Percentiles rank a stretch among this genome's conserved stretches.
These are phyloP conservation scores for Apiotrichum veenhuisii DNA, from an alignment of 1,284 basidiomycete genomes.

Conservation along the genomic window DNA sequence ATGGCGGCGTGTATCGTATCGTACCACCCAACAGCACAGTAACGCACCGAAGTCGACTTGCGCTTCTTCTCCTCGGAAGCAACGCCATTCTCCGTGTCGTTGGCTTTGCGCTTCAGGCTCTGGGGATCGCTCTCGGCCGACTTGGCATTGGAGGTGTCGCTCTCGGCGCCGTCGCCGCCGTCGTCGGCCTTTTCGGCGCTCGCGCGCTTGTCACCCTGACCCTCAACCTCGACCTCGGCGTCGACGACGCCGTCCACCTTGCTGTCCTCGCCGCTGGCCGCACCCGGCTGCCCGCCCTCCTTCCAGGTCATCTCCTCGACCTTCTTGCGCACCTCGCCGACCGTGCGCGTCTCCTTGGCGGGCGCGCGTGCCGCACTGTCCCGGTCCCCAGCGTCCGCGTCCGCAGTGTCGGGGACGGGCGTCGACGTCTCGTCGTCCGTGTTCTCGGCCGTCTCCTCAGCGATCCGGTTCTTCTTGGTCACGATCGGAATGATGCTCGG, in stretches of 20 bases:
- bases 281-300: slow-evolving; percentile 26
- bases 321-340: slow-evolving; percentile 45
- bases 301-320: slow-evolving; percentile 44
- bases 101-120: slow-evolving; percentile 39
- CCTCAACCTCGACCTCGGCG: slow-evolving; percentile 7
- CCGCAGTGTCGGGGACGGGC: not conserved
- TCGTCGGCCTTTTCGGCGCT: slow-evolving; percentile 1
- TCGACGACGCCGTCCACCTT: not conserved
- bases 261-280: too few species aligned
- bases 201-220: slow-evolving; percentile 4
- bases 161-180: not conserved
- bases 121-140: slow-evolving; percentile 11
- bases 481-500: slow-evolving; percentile 20
- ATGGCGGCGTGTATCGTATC: too few species aligned
- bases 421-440: slow-evolving; percentile 11
- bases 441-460: slow-evolving; percentile 10
- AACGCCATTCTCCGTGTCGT: slow-evolving; percentile 29
- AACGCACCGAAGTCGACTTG: slow-evolving; percentile 20
- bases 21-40: not conserved
- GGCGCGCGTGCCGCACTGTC: not conserved
- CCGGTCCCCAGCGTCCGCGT: not conserved
- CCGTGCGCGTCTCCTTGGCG: slow-evolving; percentile 22
- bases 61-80: slow-evolving; percentile 23
- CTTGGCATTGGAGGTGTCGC: slow-evolving; percentile 16
- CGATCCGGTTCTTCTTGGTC: slow-evolving; percentile 47